Conservation (phyloP, 2,329 filamentous ascomycete species). For the Trichoderma guizhouense region DNA sequence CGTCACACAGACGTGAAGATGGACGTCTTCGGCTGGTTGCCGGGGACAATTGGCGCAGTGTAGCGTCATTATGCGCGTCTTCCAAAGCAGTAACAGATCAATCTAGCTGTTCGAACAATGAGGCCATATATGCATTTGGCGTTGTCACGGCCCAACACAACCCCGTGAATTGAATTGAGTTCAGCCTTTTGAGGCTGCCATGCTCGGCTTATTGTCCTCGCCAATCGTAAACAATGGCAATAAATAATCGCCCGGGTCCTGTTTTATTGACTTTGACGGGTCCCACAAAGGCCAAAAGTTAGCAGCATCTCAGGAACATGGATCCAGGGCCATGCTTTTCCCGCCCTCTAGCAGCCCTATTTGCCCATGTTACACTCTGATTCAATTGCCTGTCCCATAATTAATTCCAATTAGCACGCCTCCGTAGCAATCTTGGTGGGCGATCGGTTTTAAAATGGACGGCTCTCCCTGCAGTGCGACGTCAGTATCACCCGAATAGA, state of each 20-base stretch:
- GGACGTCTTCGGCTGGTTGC: not conserved
- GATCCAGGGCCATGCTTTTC: slow-evolving; percentile 1
- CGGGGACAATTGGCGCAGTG: not conserved
- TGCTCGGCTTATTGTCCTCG: not conserved
- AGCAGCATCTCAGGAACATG: not conserved
- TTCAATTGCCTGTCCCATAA: slow-evolving; percentile 1
- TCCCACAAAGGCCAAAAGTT: not conserved
- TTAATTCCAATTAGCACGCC: slow-evolving; percentile 8
- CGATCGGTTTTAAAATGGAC: slow-evolving; percentile 5
- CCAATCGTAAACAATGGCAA: not conserved
- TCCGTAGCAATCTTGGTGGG: slow-evolving; percentile 4
- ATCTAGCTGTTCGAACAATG: not conserved
- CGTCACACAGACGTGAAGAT: not conserved
- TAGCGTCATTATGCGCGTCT: not conserved
- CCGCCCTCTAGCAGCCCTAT: slow-evolving; percentile 9
- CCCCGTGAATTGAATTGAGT: not conserved
- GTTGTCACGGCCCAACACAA: not conserved
- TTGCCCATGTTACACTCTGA: not conserved
- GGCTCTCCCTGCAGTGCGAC: slow-evolving; percentile 10
- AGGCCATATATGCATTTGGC: too few species aligned
- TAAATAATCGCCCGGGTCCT: not conserved
- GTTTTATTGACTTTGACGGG: slow-evolving; percentile 4
- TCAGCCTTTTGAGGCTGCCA: not conserved
- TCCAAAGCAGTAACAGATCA: not conserved
- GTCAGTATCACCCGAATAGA: slow-evolving; percentile 5